These are phyloP conservation scores for Heliocybe sulcata DNA, from an alignment of 1,284 basidiomycete genomes.

Conservation along the genomic window DNA sequence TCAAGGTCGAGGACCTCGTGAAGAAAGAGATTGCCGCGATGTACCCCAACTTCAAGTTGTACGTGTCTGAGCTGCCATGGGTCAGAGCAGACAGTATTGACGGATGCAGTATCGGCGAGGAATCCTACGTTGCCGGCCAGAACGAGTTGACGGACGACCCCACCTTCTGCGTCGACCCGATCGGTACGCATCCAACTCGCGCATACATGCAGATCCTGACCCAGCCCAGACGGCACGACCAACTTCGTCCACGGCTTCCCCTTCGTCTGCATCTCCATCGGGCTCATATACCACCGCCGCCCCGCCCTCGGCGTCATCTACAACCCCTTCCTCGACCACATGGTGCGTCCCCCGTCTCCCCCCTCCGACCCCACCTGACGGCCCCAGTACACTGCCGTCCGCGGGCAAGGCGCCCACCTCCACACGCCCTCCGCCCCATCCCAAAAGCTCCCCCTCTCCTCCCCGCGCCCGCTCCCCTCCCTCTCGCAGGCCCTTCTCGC, in stretches of 20 bases:
- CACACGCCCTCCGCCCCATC: slow-evolving; percentile 44
- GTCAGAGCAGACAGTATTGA: neutral
- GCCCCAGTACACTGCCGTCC: slow-evolving; percentile 71
- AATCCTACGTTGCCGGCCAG: slow-evolving; percentile 74
- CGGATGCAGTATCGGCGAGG: slow-evolving; percentile 79
- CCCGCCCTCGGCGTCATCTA: slow-evolving; percentile 88
- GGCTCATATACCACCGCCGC: slow-evolving; percentile 74
- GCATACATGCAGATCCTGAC: too few relatives aligned
- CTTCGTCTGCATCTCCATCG: slow-evolving; percentile 86
- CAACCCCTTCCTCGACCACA: slow-evolving; percentile 86
- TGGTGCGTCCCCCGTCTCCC: slow-evolving; percentile 34
- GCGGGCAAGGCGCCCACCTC: slow-evolving; percentile 78
- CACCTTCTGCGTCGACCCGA: slow-evolving; percentile 90
- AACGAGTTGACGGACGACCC: slow-evolving; percentile 77
- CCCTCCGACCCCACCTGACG: neutral
- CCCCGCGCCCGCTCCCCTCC: slow-evolving; percentile 62
- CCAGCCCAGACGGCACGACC: slow-evolving; percentile 80
- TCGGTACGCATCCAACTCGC: slow-evolving; percentile 50
- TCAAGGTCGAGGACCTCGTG: slow-evolving; percentile 86
- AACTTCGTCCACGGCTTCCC: slow-evolving; percentile 94
- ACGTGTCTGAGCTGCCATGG: slow-evolving; percentile 22
- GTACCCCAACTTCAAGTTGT: slow-evolving; percentile 85
- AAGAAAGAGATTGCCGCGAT: slow-evolving; percentile 56
- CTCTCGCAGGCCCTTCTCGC: slow-evolving; percentile 80
- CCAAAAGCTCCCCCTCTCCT: slow-evolving; percentile 67